Evolutionary conservation across 768 basidiomycete genomes (phyloP).

Genomic region (Coprinellus micaceus): DNA sequence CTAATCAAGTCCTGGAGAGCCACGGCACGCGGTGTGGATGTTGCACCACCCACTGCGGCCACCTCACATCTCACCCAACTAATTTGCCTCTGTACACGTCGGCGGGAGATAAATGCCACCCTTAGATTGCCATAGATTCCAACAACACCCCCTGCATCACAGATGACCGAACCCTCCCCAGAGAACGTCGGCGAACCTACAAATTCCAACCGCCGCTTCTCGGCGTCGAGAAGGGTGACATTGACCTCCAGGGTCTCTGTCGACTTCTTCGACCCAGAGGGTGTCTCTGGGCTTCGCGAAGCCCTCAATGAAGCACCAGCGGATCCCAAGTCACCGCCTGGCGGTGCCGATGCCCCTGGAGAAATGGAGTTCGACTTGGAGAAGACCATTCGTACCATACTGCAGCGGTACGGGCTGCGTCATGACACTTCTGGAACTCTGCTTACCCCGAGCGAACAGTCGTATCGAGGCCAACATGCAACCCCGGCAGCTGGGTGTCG

Average conservation of each 20-base stretch:
- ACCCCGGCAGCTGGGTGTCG: slow-evolving; percentile 54
- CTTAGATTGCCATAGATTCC: no score
- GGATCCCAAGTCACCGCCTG: neutral
- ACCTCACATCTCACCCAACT: no score
- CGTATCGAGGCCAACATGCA: slow-evolving; percentile 45
- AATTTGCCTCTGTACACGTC: no score
- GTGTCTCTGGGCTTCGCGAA: slow-evolving; percentile 40
- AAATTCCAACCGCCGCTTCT: slow-evolving; percentile 19
- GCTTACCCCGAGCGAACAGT: slow-evolving; percentile 24
- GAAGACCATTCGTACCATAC: slow-evolving; percentile 26
- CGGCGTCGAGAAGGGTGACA: slow-evolving; percentile 4
- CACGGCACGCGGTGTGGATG: no score
- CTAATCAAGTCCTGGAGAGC: no score
- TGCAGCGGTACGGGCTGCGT: slow-evolving; percentile 28
- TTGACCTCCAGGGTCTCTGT: slow-evolving; percentile 39
- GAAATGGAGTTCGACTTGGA: slow-evolving; percentile 36
- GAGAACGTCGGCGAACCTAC: no score
- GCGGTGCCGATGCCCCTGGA: slow-evolving; percentile 24
- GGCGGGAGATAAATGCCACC: no score
- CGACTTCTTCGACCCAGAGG: slow-evolving; percentile 55
- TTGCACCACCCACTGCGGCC: no score
- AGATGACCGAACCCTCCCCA: no score
- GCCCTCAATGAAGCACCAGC: slow-evolving; percentile 26
- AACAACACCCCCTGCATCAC: no score
- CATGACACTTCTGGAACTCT: neutral